These are phyloP conservation scores for Carex myosuroides DNA, from an alignment of 176 grass and related monocot species.

Conservation along the genomic window DNA sequence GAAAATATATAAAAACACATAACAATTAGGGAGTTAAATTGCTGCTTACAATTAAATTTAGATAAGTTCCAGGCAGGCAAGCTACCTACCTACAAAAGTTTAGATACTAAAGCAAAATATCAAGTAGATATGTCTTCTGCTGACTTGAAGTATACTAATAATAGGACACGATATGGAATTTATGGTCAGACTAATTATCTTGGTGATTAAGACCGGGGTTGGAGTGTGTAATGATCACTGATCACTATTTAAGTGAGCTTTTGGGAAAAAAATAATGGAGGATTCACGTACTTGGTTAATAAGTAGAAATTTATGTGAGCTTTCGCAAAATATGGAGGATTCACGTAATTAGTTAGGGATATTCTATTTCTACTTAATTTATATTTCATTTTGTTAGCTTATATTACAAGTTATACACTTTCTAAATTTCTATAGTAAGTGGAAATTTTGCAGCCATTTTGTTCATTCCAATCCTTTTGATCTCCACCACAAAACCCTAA, in stretches of 20 bases:
- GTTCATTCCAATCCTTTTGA: neutral
- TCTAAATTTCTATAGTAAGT: too few species aligned
- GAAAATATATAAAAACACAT: neutral
- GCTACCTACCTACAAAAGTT: neutral
- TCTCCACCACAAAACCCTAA: neutral
- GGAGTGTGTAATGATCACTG: neutral
- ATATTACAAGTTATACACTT: neutral
- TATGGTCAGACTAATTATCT: neutral
- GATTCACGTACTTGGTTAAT: neutral
- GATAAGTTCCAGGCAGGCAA: neutral
- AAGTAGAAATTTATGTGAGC: too few species aligned
- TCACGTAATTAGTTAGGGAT: too few species aligned
- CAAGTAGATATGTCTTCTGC: neutral
- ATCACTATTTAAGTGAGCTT: neutral
- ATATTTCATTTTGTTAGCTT: too few species aligned
- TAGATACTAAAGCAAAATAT: neutral
- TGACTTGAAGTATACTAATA: neutral
- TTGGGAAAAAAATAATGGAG: neutral
- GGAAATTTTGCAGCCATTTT: too few species aligned
- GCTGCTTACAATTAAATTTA: neutral
- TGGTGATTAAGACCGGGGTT: neutral
- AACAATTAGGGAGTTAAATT: neutral
- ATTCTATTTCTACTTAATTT: too few species aligned
- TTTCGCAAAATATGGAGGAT: neutral
- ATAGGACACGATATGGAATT: neutral